These are phyloP conservation scores for Cornus controversa DNA, from an alignment of 148 eudicot species.

Conservation along the genomic window DNA sequence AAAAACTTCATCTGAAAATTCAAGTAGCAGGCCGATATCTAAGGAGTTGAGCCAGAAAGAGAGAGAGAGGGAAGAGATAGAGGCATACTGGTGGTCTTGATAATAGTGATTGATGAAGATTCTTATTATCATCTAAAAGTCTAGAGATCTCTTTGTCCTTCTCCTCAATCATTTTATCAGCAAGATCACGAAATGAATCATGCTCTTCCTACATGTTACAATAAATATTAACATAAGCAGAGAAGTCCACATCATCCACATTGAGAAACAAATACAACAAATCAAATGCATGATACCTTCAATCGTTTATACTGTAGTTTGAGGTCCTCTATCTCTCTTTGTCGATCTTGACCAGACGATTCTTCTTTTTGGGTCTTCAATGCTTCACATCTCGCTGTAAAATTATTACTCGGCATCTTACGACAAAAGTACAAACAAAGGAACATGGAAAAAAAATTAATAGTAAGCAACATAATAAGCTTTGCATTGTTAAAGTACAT, in stretches of 20 bases:
- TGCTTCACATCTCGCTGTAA: constrained; percentile 77
- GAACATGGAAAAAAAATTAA: background rate
- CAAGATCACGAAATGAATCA: constrained; percentile 82
- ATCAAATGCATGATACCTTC: constrained; percentile 41
- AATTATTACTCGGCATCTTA: constrained; percentile 7
- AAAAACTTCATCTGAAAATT: background rate
- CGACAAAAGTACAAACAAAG: background rate
- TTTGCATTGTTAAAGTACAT: constrained; percentile 40
- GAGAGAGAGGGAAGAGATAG: constrained; percentile 14
- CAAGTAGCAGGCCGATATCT: background rate
- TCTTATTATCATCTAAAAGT: constrained; percentile 69
- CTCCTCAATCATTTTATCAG: constrained; percentile 94
- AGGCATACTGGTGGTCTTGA: constrained; percentile 43
- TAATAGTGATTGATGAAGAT: constrained; percentile 58
- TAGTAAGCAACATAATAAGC: background rate
- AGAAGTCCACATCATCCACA: background rate
- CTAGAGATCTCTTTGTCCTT: constrained; percentile 90
- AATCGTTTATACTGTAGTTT: constrained; percentile 54
- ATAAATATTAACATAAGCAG: constrained; percentile 14
- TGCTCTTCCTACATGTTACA: constrained; percentile 80
- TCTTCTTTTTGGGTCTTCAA: constrained; percentile 62
- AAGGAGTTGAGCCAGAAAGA: background rate
- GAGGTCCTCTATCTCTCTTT: constrained; percentile 64
- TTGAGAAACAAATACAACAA: constrained; percentile 13
- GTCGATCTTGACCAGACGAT: constrained; percentile 40